Evolutionary conservation across 2,329 filamentous ascomycete genomes (phyloP), one percentile per base, ranked within the genome.

Genomic region (Aspergillus novoparasiticus): DNA sequence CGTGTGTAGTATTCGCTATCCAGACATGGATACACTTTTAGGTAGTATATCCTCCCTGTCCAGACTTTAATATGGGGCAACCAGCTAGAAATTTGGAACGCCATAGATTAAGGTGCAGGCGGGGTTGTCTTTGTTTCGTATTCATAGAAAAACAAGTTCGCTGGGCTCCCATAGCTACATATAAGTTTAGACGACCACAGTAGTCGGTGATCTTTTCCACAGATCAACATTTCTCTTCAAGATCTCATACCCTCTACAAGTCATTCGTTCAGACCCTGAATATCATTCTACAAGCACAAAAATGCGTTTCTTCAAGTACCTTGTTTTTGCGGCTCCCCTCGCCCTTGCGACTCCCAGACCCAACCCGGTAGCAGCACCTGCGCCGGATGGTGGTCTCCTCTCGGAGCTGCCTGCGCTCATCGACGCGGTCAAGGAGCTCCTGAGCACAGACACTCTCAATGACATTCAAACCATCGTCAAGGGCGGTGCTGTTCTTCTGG

Each of bases 401-500:
- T 57, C 65, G 2, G 71, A 75, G 4, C 63, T 76, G 11, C 72
- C 72, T 10, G 62, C 56, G 6, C 64, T 75, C 26, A 46, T 76
- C 43, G 60, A 60, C 32, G 69, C 69, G 23, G 68, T 71, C 50
- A 73, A 76, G 65, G 66, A 68, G 2, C 64, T 77, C 9, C 59
- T 77, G 21, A 70, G 60, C 60, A 41, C 61, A 41, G 66, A 70
- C 9, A 70, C 66, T n/a, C 64, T 75, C 50, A 58, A 68, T 4
- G 71, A 75, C 19, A 62, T 76, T 4, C 68, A 71, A 28, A 68
- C 57, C 3, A 68, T 75, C 26, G 61, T 76, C 45, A 67, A 59
- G 19, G 71, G 73, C 23, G 73, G 68, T 36, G 75, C 76, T 41
- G 63, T 65, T 14, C 65, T 77, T 36, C 65, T 77, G 6, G 69